Conservation (phyloP, 2,329 filamentous ascomycete species). For the Arthroderma uncinatum region DNA sequence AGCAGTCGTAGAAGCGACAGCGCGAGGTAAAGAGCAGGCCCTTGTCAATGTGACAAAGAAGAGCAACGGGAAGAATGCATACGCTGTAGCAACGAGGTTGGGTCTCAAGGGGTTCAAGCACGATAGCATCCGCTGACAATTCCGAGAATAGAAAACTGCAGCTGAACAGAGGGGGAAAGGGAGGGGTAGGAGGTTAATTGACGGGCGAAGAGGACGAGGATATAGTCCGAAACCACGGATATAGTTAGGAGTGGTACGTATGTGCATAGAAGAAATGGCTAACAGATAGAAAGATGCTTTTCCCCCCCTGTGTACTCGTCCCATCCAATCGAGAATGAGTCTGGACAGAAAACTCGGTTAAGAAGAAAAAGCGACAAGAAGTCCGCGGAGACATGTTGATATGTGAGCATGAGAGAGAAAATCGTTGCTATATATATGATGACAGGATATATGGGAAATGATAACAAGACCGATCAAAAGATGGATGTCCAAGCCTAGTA, state of each 20-base stretch:
- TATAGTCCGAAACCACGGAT: background rate
- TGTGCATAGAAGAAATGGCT: background rate
- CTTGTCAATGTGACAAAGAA: too few relatives aligned
- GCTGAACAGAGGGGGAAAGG: background rate
- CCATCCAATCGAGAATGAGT: background rate
- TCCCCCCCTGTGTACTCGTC: background rate
- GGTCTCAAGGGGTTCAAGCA: too few relatives aligned
- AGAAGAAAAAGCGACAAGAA: background rate
- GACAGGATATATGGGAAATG: background rate
- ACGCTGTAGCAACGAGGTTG: too few relatives aligned
- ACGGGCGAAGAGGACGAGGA: background rate
- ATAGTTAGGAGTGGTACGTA: background rate
- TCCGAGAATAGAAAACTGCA: too few relatives aligned
- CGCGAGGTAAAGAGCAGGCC: too few relatives aligned
- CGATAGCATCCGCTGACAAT: too few relatives aligned
- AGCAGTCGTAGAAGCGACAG: too few relatives aligned
- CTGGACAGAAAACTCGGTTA: background rate
- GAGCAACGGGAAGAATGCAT: too few relatives aligned
- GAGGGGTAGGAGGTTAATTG: background rate
- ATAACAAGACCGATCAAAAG: background rate
- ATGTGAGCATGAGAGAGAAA: background rate
- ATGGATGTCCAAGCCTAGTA: background rate
- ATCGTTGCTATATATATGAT: conserved; percentile 1
- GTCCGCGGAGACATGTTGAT: background rate
- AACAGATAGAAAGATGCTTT: background rate